Evolutionary conservation across 164 flowering plant species (phyloP).

Genomic region (Stephania cephalantha): DNA sequence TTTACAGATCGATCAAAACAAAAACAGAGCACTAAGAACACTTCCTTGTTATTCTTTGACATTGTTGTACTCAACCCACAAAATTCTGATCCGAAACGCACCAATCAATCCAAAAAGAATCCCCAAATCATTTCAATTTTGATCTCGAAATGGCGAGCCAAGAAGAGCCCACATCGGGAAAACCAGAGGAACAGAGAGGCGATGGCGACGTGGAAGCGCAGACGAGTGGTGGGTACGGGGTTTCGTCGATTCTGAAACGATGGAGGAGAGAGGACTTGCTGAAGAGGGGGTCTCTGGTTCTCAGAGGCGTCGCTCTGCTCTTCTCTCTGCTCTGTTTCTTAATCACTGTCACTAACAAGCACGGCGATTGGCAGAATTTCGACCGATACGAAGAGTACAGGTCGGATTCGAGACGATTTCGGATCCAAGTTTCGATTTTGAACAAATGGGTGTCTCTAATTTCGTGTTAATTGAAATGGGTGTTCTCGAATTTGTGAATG

Average conservation of each 20-base stretch:
- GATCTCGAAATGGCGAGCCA: slow-evolving; percentile 17
- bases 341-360: slow-evolving; percentile 65
- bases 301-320: slow-evolving; percentile 39
- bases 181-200: not conserved
- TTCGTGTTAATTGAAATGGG: not conserved
- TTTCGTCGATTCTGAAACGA: slow-evolving; percentile 40
- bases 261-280: slow-evolving; percentile 72
- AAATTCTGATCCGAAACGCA: not conserved
- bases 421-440: not conserved
- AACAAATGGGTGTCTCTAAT: not conserved
- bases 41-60: not conserved
- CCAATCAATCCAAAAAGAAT: not conserved
- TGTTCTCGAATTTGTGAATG: not conserved
- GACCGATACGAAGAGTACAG: slow-evolving; percentile 69
- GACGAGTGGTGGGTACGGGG: slow-evolving; percentile 16
- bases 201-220: slow-evolving; percentile 28
- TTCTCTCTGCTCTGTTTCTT: slow-evolving; percentile 65
- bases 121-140: no score
- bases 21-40: not conserved
- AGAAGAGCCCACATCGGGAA: slow-evolving; percentile 7
- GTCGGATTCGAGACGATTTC: slow-evolving; percentile 34
- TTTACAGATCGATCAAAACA: not conserved
- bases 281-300: slow-evolving; percentile 39
- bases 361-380: slow-evolving; percentile 57
- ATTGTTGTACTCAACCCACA: not conserved